Evolutionary conservation across 768 basidiomycete species (phyloP).

Genomic region (Auricularia heimuer): DNA sequence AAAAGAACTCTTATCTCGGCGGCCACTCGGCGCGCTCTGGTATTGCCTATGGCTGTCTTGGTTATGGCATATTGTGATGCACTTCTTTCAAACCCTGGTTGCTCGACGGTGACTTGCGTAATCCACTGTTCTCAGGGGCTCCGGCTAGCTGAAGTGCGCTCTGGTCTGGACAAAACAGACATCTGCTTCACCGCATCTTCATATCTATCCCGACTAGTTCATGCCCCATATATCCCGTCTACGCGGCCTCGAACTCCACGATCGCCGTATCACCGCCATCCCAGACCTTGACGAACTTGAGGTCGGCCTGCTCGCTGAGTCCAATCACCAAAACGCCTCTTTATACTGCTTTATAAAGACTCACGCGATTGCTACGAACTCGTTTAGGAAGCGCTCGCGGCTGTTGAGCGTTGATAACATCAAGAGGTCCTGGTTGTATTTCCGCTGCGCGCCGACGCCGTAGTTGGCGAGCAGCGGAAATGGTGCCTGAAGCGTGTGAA

Average conservation of each 20-base stretch:
- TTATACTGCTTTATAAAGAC: slow-evolving; percentile 2
- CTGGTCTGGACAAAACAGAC: no score
- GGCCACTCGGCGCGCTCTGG: no score
- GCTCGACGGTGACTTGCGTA: no score
- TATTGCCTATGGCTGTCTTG: no score
- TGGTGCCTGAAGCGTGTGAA: slow-evolving; percentile 22
- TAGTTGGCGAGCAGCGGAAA: slow-evolving; percentile 40
- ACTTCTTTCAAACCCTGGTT: no score
- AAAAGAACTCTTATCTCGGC: no score
- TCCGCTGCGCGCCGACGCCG: slow-evolving; percentile 30
- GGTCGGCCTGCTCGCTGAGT: slow-evolving; percentile 15
- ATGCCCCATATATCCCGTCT: no score
- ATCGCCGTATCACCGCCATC: slow-evolving; percentile 23
- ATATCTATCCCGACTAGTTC: no score
- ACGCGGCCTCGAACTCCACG: slow-evolving; percentile 3
- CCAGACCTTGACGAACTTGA: slow-evolving; percentile 31
- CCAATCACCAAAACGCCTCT: not conserved
- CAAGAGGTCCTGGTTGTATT: slow-evolving; percentile 36
- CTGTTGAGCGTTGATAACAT: slow-evolving; percentile 36
- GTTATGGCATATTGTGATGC: no score
- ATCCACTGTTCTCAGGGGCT: no score
- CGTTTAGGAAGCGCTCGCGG: slow-evolving; percentile 33
- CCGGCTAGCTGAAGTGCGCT: no score
- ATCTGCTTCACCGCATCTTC: no score
- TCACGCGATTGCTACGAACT: slow-evolving; percentile 30